Evolutionary conservation across 805 yeast species (phyloP).

Genomic region (Helenozyma baotianmanensis): DNA sequence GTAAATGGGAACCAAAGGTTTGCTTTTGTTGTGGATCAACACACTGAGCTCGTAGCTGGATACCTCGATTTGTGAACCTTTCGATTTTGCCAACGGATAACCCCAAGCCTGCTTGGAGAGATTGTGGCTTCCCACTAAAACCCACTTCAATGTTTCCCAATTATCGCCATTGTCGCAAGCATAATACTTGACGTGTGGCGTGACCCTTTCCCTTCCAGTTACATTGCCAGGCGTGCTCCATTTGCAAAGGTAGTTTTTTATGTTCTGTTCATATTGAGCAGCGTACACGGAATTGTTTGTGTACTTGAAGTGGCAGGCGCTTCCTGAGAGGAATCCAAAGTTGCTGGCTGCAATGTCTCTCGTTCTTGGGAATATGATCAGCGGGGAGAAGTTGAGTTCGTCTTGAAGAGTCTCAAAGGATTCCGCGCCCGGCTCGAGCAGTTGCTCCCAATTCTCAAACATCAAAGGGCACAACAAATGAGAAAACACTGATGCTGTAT

Average conservation of each 20-base stretch:
- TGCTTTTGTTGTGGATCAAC: slow-evolving; percentile 19
- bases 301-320: slow-evolving; percentile 45
- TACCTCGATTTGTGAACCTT: slow-evolving; percentile 20
- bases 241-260: slow-evolving; percentile 39
- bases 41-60: slow-evolving; percentile 39
- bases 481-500: slow-evolving; percentile 39
- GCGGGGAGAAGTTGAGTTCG: slow-evolving; percentile 25
- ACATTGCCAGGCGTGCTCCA: slow-evolving; percentile 32
- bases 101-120: slow-evolving; percentile 85
- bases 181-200: slow-evolving; percentile 71
- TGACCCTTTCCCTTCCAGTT: slow-evolving; percentile 34
- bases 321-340: slow-evolving; percentile 47
- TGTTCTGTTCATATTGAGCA: slow-evolving; percentile 36
- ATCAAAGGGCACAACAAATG: slow-evolving; percentile 46
- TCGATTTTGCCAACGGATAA: slow-evolving; percentile 16
- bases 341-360: slow-evolving; percentile 34
- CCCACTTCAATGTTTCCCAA: slow-evolving; percentile 57
- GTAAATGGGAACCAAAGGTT: slow-evolving; percentile 40
- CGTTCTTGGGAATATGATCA: slow-evolving; percentile 43
- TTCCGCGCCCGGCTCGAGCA: slow-evolving; percentile 24
- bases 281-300: slow-evolving; percentile 16
- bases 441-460: slow-evolving; percentile 22
- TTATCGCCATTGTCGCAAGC: slow-evolving; percentile 48
- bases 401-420: slow-evolving; percentile 19
- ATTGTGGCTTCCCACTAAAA: slow-evolving; percentile 69